A percentile compares a stretch with the other conserved stretches of the same genome.
Conservation (phyloP, 2,329 filamentous ascomycete species). For the Bertia moriformis region DNA sequence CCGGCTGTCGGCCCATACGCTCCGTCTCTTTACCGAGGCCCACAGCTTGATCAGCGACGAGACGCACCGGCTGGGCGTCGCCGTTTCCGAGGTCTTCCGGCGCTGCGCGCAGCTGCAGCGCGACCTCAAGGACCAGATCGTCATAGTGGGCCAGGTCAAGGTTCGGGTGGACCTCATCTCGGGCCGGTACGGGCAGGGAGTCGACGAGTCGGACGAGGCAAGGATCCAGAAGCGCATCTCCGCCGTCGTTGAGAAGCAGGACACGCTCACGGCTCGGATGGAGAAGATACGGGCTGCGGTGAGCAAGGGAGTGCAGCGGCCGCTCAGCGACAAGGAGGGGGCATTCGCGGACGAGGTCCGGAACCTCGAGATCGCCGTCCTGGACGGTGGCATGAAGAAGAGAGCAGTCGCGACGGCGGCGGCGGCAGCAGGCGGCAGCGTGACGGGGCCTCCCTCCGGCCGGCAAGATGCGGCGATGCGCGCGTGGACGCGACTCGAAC, state of each 20-base stretch:
- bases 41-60: constrained; percentile 27
- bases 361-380: too few relatives aligned
- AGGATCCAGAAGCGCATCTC: constrained; percentile 44
- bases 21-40: constrained; percentile 27
- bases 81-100: constrained; percentile 32
- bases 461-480: constrained; percentile 20
- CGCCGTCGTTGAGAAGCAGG: constrained; percentile 37
- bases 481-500: constrained; percentile 39
- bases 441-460: constrained; percentile 3
- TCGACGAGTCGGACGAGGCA: constrained; percentile 33
- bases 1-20: constrained; percentile 26
- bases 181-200: constrained; percentile 36
- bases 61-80: constrained; percentile 25
- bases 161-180: constrained; percentile 52
- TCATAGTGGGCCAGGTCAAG: constrained; percentile 49
- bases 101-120: constrained; percentile 29
- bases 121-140: constrained; percentile 34
- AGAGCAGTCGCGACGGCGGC: constrained; percentile 26
- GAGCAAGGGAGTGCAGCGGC: constrained; percentile 27
- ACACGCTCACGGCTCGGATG: constrained; percentile 39
- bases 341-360: constrained; percentile 30
- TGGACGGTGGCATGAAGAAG: too few relatives aligned
- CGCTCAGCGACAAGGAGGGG: constrained; percentile 48
- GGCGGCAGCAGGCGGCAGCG: constrained; percentile 16
- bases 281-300: constrained; percentile 29